A percentile compares a stretch with the other conserved stretches of the same genome.
These are phyloP conservation scores for Candida boleticola DNA, from an alignment of 805 yeast species.

Conservation along the genomic window DNA sequence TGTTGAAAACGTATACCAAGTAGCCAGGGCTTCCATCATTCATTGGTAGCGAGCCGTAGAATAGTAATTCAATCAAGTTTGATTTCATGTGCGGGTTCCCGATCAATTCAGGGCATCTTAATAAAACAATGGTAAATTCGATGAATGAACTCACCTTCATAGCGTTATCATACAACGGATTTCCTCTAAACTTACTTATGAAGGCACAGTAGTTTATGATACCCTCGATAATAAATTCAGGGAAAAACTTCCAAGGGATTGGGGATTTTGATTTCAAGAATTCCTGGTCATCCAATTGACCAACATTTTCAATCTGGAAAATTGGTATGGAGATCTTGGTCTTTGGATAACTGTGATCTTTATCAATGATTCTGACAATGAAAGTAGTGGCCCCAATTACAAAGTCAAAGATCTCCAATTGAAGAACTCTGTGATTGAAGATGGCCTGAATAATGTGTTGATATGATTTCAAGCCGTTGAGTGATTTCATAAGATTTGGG, in stretches of 20 bases:
- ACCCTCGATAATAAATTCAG: constrained; percentile 85
- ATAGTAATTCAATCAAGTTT: constrained; percentile 75
- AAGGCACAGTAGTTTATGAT: constrained; percentile 68
- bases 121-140: constrained; percentile 68
- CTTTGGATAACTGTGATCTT: constrained; percentile 61
- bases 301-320: constrained; percentile 55
- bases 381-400: constrained; percentile 74
- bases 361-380: constrained; percentile 70
- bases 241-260: constrained; percentile 74
- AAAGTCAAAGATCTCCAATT: constrained; percentile 71
- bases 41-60: constrained; percentile 64
- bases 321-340: constrained; percentile 50
- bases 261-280: constrained; percentile 66
- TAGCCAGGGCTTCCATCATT: constrained; percentile 67
- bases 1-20: constrained; percentile 62
- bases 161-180: constrained; percentile 54
- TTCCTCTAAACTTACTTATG: constrained; percentile 52
- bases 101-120: constrained; percentile 81
- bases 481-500: constrained; percentile 42
- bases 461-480: constrained; percentile 37
- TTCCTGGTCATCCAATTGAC: constrained; percentile 74
- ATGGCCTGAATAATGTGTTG: constrained; percentile 63
- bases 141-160: constrained; percentile 56
- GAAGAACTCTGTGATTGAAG: constrained; percentile 54
- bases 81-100: constrained; percentile 94